phyloP scores from a whole-genome alignment of 345 rosid species.

The Hibiscus mutabilis region DNA sequence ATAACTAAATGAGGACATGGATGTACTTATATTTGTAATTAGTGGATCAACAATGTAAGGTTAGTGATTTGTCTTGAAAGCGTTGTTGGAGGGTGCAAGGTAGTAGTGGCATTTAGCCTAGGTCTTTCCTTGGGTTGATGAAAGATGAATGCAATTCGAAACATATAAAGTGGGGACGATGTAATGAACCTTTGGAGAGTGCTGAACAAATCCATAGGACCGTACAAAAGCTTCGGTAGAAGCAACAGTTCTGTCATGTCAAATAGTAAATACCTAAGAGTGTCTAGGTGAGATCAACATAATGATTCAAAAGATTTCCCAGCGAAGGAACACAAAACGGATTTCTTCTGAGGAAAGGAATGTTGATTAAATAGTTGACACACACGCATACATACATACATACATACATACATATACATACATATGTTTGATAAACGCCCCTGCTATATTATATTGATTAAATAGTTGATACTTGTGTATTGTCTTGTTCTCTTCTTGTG shows the following conservation, averaged over 20 bases:
- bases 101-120: neutral
- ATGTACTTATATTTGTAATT: neutral
- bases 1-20: neutral
- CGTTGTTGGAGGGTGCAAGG: neutral
- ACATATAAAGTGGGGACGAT: neutral
- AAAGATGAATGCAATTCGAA: neutral
- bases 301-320: neutral
- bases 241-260: neutral
- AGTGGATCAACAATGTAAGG: neutral
- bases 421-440: no score
- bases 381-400: no score
- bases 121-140: neutral
- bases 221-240: neutral
- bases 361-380: no score
- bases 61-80: neutral
- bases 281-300: neutral
- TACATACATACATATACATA: no score
- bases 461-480: no score
- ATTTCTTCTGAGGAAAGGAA: neutral
- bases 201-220: neutral
- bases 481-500: no score
- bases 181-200: neutral
- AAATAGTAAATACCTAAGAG: neutral
- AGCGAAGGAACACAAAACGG: neutral
- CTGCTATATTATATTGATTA: no score